These are phyloP conservation scores for Anthracocystis walkeri DNA, from an alignment of 1,284 basidiomycete genomes.

Conservation along the genomic window DNA sequence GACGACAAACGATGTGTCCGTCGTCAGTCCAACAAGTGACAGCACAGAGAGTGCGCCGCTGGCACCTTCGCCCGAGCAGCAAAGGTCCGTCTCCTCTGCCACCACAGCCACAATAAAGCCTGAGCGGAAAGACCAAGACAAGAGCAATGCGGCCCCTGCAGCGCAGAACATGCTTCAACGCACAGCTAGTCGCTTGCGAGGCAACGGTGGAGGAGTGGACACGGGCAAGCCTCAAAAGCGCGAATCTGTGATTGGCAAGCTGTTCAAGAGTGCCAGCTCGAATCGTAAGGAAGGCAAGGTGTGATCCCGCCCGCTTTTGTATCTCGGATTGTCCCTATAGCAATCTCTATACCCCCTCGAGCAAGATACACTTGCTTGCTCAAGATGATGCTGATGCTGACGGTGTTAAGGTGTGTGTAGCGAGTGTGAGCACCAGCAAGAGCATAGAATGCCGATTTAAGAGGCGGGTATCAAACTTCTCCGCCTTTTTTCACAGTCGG, in stretches of 20 bases:
- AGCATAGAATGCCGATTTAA: background rate
- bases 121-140: constrained; percentile 8
- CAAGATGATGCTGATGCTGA: background rate
- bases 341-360: background rate
- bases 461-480: background rate
- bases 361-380: background rate
- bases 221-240: constrained; percentile 17
- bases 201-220: background rate
- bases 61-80: constrained; percentile 13
- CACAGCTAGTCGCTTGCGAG: constrained; percentile 26
- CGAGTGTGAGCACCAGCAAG: background rate
- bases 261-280: constrained; percentile 30
- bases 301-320: background rate
- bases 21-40: background rate
- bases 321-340: background rate
- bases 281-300: constrained; percentile 40
- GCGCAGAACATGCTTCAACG: constrained; percentile 34
- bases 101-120: constrained; percentile 33
- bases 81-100: constrained; percentile 17
- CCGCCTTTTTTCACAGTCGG: background rate
- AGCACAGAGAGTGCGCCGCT: constrained; percentile 1
- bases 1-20: background rate
- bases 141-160: background rate
- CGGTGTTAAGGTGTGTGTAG: background rate
- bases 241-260: constrained; percentile 47